Evolutionary conservation across 371 early-diverging fungal genomes (phyloP).

Genomic region (Saksenaea oblongispora): DNA sequence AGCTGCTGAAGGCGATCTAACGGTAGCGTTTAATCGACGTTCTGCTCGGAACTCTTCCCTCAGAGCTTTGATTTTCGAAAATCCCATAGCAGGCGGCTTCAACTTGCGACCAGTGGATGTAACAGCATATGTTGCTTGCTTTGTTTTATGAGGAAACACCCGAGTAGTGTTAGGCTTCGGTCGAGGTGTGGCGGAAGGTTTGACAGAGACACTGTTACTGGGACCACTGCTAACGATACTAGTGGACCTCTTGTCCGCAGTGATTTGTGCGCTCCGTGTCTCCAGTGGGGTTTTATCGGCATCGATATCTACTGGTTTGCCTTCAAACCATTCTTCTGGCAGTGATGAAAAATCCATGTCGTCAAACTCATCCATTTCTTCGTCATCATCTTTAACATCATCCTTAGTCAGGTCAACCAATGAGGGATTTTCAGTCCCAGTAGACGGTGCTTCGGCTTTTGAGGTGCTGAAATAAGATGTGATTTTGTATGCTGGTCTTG

Average conservation of each 20-base stretch:
- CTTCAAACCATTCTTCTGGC: conserved; percentile 42
- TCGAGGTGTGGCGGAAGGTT: not conserved
- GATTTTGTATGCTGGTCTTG: conserved; percentile 10
- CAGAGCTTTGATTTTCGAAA: conserved; percentile 35
- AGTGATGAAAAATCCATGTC: conserved; percentile 42
- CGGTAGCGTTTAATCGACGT: conserved; percentile 32
- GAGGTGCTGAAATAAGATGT: conserved; percentile 13
- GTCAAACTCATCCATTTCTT: conserved; percentile 22
- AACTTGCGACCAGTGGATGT: conserved; percentile 43
- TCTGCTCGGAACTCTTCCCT: conserved; percentile 39
- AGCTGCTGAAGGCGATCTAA: conserved; percentile 43
- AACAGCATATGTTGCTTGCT: conserved; percentile 36
- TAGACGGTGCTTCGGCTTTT: not conserved
- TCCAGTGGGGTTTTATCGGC: not conserved
- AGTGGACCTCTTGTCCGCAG: not conserved
- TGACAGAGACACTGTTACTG: not conserved
- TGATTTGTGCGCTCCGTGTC: too few relatives aligned
- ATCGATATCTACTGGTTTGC: not conserved
- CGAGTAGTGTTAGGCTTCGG: conserved; percentile 14
- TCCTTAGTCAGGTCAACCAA: conserved; percentile 7
- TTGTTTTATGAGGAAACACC: conserved; percentile 15
- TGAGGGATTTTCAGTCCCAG: not conserved
- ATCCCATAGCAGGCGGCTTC: conserved; percentile 44
- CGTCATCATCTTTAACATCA: not conserved
- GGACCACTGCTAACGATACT: too few relatives aligned